phyloP scores from a whole-genome alignment of 2,329 filamentous ascomycete genomes.

The Ceratocystis harringtonii region DNA sequence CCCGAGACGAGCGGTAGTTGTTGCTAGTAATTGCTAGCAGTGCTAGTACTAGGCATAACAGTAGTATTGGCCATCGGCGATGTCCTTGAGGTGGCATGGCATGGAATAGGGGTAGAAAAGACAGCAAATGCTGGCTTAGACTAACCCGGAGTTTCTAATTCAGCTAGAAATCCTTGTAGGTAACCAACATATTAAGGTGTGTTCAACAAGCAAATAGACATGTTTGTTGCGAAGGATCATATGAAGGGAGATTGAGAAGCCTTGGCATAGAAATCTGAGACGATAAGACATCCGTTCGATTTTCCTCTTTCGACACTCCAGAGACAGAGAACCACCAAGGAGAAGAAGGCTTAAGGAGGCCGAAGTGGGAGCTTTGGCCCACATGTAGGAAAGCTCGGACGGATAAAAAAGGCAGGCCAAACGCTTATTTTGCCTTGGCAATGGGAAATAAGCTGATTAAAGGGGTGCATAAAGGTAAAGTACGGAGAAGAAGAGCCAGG shows the following conservation, averaged over 20 bases:
- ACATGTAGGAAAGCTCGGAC: neutral
- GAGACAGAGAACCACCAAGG: neutral
- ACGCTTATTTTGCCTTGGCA: neutral
- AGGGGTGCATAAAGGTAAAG: neutral
- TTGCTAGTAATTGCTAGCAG: neutral
- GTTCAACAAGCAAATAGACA: neutral
- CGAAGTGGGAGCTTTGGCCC: neutral
- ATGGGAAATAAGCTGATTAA: neutral
- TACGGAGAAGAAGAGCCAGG: neutral
- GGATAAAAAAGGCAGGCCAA: neutral
- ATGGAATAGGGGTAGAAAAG: neutral
- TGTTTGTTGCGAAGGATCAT: neutral
- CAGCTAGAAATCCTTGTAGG: neutral
- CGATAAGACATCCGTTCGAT: neutral
- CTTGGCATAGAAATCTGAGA: neutral
- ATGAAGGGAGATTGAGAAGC: conserved; percentile 1
- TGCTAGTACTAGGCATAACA: neutral
- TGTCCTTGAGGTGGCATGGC: neutral
- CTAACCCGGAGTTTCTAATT: neutral
- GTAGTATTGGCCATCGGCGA: neutral
- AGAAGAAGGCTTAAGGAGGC: neutral
- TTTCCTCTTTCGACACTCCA: neutral
- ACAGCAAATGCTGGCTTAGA: neutral
- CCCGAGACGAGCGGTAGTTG: neutral
- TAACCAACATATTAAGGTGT: neutral